Percentiles rank a stretch among this genome's conserved stretches.
Evolutionary conservation across 2,329 filamentous ascomycete species (phyloP).

Genomic region (Trichoderma simmonsii): DNA sequence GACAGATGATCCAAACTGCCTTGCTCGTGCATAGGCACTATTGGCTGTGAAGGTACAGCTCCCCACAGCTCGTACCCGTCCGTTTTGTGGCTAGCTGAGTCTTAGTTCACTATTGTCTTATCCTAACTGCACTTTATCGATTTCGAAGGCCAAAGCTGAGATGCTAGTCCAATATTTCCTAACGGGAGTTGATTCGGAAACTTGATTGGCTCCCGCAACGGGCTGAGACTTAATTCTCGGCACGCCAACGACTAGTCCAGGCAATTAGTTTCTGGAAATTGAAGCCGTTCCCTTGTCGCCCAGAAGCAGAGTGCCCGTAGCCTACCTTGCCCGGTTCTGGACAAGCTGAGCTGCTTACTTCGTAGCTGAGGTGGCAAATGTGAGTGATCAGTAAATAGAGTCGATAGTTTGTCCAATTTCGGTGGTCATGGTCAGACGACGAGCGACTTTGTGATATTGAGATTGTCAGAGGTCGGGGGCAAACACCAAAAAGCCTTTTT

Average conservation of each 20-base stretch:
- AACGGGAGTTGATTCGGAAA: not conserved
- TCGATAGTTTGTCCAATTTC: not conserved
- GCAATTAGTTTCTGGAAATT: not conserved
- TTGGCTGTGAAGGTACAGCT: not conserved
- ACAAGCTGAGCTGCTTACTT: not conserved
- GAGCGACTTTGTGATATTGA: not conserved
- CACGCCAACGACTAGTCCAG: not conserved
- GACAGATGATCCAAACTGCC: not conserved
- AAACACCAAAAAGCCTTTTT: not conserved
- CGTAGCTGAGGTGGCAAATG: not conserved
- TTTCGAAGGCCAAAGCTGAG: not conserved
- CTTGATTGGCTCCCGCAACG: not conserved
- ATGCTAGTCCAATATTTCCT: not conserved
- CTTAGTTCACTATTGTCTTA: not conserved
- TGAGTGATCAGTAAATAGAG: not conserved
- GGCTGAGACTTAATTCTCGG: not conserved
- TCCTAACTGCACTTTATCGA: not conserved
- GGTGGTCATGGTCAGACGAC: not conserved
- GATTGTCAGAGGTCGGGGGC: not conserved
- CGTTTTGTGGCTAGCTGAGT: not conserved
- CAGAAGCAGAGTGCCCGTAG: not conserved
- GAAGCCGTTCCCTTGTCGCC: not conserved
- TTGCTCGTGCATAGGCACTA: not conserved
- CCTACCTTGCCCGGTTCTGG: not conserved
- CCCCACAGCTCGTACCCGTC: not conserved